Percentiles rank a stretch among this genome's conserved stretches.
Evolutionary conservation across 257 asterid species (phyloP).

Genomic region (Solanum tarapatanum): DNA sequence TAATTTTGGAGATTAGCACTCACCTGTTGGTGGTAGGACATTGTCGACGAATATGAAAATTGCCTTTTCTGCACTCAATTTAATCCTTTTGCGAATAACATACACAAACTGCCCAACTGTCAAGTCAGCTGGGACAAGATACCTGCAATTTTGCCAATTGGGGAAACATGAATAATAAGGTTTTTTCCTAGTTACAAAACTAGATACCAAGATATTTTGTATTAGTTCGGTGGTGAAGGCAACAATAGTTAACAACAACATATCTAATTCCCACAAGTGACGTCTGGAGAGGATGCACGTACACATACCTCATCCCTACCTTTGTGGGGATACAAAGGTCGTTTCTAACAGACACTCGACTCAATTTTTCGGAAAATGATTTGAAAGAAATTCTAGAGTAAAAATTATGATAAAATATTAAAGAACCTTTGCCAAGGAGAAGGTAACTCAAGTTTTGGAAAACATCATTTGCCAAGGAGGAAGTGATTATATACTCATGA

Average conservation of each 20-base stretch:
- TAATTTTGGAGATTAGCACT: neutral
- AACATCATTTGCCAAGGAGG: neutral
- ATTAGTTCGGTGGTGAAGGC: neutral
- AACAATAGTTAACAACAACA: neutral
- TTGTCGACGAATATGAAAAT: constrained; percentile 32
- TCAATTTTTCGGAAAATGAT: neutral
- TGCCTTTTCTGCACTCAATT: constrained; percentile 32
- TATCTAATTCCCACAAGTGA: neutral
- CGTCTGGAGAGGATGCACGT: fast-evolving
- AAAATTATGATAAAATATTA: neutral
- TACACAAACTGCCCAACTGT: constrained; percentile 39
- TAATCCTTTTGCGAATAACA: constrained; percentile 36
- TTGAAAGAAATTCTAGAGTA: neutral
- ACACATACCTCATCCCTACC: neutral
- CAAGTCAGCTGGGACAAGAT: constrained; percentile 36
- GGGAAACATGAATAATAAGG: neutral
- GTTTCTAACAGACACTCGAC: neutral
- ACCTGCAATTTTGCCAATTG: constrained; percentile 4
- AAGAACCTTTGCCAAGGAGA: neutral
- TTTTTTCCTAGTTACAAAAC: neutral
- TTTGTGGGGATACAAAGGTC: neutral
- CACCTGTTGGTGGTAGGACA: constrained; percentile 35
- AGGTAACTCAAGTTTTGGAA: neutral
- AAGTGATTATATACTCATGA: neutral
- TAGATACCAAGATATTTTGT: neutral